Evolutionary conservation across 768 basidiomycete genomes (phyloP).

Genomic region (Lenzites betulinus): DNA sequence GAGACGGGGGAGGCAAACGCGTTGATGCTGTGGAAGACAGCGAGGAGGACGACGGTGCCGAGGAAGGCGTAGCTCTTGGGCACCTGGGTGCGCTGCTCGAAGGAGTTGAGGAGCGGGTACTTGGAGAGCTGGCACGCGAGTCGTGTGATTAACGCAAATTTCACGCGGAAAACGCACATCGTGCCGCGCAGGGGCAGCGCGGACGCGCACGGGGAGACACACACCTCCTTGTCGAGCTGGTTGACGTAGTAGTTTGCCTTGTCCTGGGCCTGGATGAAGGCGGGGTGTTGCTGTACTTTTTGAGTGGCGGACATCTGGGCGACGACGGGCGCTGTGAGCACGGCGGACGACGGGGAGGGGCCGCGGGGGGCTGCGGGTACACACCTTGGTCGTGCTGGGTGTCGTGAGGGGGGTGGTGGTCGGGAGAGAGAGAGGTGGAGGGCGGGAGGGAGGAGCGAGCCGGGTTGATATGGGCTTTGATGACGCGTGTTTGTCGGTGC

Average conservation of each 20-base stretch:
- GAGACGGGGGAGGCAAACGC: constrained; percentile 90
- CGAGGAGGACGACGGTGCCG: constrained; percentile 65
- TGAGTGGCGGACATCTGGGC: constrained; percentile 71
- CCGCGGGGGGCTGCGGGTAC: neutral
- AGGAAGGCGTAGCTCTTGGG: constrained; percentile 92
- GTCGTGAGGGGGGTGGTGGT: constrained; percentile 13
- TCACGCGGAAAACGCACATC: neutral
- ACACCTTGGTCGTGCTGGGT: constrained; percentile 16
- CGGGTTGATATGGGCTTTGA: constrained; percentile 46
- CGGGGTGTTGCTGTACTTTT: constrained; percentile 87
- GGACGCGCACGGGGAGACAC: constrained; percentile 26
- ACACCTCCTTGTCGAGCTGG: constrained; percentile 97
- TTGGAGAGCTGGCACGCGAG: constrained; percentile 61
- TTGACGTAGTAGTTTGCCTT: constrained; percentile 78
- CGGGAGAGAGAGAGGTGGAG: constrained; percentile 21
- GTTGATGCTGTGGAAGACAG: constrained; percentile 83
- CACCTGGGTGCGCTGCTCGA: constrained; percentile 89
- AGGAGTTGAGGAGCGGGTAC: constrained; percentile 79
- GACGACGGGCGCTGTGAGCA: constrained; percentile 2
- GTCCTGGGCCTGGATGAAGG: constrained; percentile 80
- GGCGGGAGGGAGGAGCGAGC: constrained; percentile 16
- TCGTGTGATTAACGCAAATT: constrained; percentile 22
- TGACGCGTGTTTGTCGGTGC: constrained; percentile 63
- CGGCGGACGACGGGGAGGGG: neutral
- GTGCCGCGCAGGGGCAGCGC: neutral